A percentile compares a stretch with the other conserved stretches of the same genome.
Evolutionary conservation across 257 asterid genomes (phyloP).

Genomic region (Gentiana dahurica): DNA sequence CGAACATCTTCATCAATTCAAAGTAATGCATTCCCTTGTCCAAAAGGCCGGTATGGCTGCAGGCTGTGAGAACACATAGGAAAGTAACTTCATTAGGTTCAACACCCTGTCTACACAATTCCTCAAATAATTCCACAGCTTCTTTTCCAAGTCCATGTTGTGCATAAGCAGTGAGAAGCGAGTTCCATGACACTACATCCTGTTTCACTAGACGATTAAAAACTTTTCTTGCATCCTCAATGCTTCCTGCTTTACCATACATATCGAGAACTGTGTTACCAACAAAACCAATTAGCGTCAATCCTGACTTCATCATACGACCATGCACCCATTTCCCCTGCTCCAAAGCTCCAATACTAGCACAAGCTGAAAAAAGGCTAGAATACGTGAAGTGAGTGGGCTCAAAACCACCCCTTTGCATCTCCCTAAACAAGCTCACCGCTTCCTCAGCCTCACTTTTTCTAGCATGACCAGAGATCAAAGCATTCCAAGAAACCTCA

Average conservation of each 20-base stretch:
- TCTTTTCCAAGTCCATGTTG: conserved; percentile 74
- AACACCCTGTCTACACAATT: conserved; percentile 43
- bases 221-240: conserved; percentile 60
- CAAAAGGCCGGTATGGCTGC: conserved; percentile 78
- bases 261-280: conserved; percentile 76
- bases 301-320: conserved; percentile 58
- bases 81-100: conserved; percentile 55
- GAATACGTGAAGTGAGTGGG: conserved; percentile 73
- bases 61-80: conserved; percentile 65
- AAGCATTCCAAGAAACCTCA: conserved; percentile 77
- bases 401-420: conserved; percentile 47
- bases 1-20: conserved; percentile 48
- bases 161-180: conserved; percentile 78
- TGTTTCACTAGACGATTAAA: conserved; percentile 41
- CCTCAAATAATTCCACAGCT: conserved; percentile 49
- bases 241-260: conserved; percentile 78
- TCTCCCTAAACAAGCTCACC: conserved; percentile 41
- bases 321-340: conserved; percentile 79
- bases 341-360: conserved; percentile 62
- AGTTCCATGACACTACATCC: conserved; percentile 79
- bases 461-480: conserved; percentile 71
- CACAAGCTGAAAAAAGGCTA: conserved; percentile 60
- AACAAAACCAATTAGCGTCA: conserved; percentile 46
- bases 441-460: conserved; percentile 50
- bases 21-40: conserved; percentile 58